A percentile compares a stretch with the other conserved stretches of the same genome.
Conservation (phyloP, 768 basidiomycete genomes). For the Cystobasidium onofrii region DNA sequence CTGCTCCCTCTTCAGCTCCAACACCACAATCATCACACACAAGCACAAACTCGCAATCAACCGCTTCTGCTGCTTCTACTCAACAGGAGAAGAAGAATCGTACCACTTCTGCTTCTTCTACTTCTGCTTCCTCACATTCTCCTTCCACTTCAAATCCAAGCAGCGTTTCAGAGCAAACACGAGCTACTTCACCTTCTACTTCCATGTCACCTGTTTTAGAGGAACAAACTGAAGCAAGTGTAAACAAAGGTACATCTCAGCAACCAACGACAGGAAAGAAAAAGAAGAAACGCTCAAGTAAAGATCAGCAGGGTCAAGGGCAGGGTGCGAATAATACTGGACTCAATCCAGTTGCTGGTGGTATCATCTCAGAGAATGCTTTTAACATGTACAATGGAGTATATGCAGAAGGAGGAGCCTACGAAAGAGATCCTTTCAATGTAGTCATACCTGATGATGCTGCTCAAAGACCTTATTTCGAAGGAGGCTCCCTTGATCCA, state of each 20-base stretch:
- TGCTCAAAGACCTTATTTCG: conserved; percentile 14
- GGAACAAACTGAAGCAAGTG: neutral
- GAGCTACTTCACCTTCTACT: conserved; percentile 3
- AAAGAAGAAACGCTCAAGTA: conserved; percentile 8
- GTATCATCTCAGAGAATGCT: neutral
- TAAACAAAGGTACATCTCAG: neutral
- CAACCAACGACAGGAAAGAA: conserved; percentile 6
- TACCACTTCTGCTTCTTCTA: neutral
- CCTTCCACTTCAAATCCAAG: conserved; percentile 10
- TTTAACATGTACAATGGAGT: neutral
- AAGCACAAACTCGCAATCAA: neutral
- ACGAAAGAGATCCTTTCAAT: conserved; percentile 7
- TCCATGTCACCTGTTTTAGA: neutral
- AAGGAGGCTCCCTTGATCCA: neutral
- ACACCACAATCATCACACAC: neutral
- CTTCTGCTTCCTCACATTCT: neutral
- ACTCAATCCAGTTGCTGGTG: neutral
- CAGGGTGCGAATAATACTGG: neutral
- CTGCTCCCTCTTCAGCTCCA: neutral
- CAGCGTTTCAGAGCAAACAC: neutral
- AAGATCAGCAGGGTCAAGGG: neutral
- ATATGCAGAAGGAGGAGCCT: neutral
- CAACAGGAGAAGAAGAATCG: neutral
- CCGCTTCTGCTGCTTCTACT: neutral
- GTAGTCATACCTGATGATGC: conserved; percentile 2